Conservation (phyloP, 1,284 basidiomycete genomes). For the Boletus mariae region DNA sequence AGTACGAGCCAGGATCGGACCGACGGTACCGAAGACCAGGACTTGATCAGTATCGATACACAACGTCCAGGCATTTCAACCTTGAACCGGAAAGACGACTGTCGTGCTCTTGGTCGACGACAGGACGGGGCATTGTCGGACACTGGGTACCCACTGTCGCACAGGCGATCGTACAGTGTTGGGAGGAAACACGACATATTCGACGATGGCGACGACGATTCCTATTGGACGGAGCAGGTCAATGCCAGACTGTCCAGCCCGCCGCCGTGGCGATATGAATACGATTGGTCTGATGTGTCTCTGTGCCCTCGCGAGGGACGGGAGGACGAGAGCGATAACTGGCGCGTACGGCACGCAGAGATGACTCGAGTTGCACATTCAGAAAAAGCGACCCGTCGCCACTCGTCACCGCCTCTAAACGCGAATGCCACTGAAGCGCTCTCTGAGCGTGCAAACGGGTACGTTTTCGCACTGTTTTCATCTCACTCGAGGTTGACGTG, state of each 20-base stretch:
- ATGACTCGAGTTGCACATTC: background rate
- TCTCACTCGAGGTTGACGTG: background rate
- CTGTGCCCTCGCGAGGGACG: constrained; percentile 1
- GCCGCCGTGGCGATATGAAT: background rate
- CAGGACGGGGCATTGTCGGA: background rate
- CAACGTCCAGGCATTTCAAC: background rate
- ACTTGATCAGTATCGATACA: background rate
- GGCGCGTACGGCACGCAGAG: constrained; percentile 8
- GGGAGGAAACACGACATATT: background rate
- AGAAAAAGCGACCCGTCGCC: background rate
- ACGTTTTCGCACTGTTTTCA: background rate
- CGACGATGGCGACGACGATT: constrained; percentile 4
- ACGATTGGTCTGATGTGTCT: background rate
- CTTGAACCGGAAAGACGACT: background rate
- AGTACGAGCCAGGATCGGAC: background rate
- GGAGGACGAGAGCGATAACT: constrained; percentile 7
- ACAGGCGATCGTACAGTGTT: background rate
- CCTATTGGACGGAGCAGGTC: constrained; percentile 13
- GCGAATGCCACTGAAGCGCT: background rate
- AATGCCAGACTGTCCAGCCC: background rate
- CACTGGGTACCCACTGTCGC: background rate
- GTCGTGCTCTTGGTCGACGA: background rate
- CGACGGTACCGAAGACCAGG: background rate
- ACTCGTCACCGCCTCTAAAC: constrained; percentile 4
- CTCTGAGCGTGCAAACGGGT: constrained; percentile 6